Percentiles rank a stretch among this genome's conserved stretches.
Evolutionary conservation across 345 rosid genomes (phyloP).

Genomic region (Syzygium jambos): DNA sequence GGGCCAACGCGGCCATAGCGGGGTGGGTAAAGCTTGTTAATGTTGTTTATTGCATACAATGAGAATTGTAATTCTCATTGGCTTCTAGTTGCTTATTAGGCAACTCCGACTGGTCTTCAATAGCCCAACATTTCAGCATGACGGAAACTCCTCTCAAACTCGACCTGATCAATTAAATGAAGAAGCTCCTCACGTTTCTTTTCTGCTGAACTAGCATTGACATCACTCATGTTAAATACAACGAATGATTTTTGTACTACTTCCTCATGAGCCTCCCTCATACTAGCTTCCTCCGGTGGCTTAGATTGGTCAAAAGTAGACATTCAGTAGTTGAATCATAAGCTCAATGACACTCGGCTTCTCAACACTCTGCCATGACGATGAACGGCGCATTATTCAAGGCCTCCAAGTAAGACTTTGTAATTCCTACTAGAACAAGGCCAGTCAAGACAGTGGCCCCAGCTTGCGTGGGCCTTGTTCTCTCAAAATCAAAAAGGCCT

Average conservation of each 20-base stretch:
- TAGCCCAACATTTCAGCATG: constrained; percentile 63
- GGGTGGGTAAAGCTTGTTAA: constrained; percentile 82
- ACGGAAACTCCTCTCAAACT: constrained; percentile 75
- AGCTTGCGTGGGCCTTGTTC: constrained; percentile 91
- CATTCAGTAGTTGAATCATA: constrained; percentile 78
- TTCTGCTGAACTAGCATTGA: constrained; percentile 67
- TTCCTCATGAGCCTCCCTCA: constrained; percentile 91
- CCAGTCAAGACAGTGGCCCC: constrained; percentile 93
- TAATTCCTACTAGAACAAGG: constrained; percentile 86
- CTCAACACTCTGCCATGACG: constrained; percentile 99
- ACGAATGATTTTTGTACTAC: constrained; percentile 70
- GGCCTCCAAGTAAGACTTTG: constrained; percentile 87
- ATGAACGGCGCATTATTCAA: constrained; percentile 93
- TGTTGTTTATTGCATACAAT: constrained; percentile 78
- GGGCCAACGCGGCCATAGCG: too few relatives aligned
- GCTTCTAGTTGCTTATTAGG: constrained; percentile 80
- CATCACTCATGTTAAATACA: constrained; percentile 63
- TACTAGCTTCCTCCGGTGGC: constrained; percentile 78
- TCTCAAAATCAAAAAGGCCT: constrained; percentile 97
- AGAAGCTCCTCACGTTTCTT: constrained; percentile 86
- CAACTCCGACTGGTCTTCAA: constrained; percentile 74
- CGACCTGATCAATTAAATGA: constrained; percentile 65
- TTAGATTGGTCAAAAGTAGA: constrained; percentile 60
- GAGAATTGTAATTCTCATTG: constrained; percentile 72
- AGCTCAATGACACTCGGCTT: constrained; percentile 91